A percentile compares a stretch with the other conserved stretches of the same genome.
These are phyloP conservation scores for Aspergillus ochraceoroseus DNA, from an alignment of 2,329 filamentous ascomycete species.

Conservation along the genomic window DNA sequence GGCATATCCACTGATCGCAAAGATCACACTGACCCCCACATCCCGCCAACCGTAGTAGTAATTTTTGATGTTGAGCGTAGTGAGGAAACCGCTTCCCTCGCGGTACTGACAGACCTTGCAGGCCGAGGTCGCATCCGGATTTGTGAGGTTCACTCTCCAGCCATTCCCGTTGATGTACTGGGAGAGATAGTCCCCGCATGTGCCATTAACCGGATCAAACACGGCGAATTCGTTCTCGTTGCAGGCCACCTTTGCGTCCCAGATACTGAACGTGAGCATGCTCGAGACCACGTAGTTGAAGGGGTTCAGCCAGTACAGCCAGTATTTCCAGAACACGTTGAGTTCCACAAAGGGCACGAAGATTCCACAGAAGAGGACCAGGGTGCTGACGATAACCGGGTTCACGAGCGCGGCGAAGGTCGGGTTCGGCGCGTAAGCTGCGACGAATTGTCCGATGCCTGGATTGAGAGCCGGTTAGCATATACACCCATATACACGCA, in stretches of 20 bases:
- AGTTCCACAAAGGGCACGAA: conserved; percentile 60
- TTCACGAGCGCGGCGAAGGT: conserved; percentile 69
- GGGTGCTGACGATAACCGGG: conserved; percentile 69
- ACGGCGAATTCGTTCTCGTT: conserved; percentile 47
- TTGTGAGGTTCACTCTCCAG: conserved; percentile 50
- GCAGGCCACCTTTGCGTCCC: conserved; percentile 48
- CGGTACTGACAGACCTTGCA: conserved; percentile 61
- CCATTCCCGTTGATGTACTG: conserved; percentile 49
- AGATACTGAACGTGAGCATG: conserved; percentile 52
- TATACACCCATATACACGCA: too few species aligned
- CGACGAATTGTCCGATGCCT: conserved; percentile 70
- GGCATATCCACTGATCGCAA: conserved; percentile 53
- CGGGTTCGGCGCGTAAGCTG: conserved; percentile 63
- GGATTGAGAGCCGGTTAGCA: too few species aligned
- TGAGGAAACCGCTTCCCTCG: conserved; percentile 56
- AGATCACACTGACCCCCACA: conserved; percentile 55
- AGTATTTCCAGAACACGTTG: conserved; percentile 65
- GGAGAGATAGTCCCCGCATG: conserved; percentile 56
- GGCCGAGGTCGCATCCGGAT: conserved; percentile 52
- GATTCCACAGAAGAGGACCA: conserved; percentile 66
- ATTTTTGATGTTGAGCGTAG: conserved; percentile 55
- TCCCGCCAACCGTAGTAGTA: conserved; percentile 65
- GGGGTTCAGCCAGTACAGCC: conserved; percentile 57
- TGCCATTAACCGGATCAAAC: conserved; percentile 40
- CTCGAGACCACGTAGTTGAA: conserved; percentile 59